Percentiles rank a stretch among this genome's conserved stretches.
Conservation (phyloP, 192 early-diverging fungal genomes). For the Lunasporangiospora selenospora region DNA sequence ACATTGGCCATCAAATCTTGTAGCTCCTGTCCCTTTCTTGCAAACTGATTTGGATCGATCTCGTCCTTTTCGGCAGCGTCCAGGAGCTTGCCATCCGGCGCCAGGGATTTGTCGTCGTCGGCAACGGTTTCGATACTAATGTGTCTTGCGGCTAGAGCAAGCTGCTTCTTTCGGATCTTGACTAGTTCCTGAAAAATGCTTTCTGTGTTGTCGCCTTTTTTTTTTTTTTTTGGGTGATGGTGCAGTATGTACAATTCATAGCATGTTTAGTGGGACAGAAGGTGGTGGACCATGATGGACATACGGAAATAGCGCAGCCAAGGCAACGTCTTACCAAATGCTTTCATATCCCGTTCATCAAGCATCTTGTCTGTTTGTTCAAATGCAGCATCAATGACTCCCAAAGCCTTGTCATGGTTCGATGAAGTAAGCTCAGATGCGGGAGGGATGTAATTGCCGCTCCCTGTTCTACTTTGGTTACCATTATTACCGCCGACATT, state of each 20-base stretch:
- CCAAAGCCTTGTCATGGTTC: constrained; percentile 39
- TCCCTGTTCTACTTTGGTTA: no score
- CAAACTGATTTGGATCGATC: constrained; percentile 34
- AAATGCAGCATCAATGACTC: constrained; percentile 30
- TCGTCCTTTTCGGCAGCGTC: constrained; percentile 47
- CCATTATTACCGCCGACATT: no score
- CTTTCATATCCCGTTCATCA: constrained; percentile 42
- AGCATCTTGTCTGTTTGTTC: constrained; percentile 34
- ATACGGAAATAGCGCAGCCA: no score
- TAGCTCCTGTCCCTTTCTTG: constrained; percentile 36
- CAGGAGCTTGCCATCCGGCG: constrained; percentile 37
- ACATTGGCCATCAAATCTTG: constrained; percentile 45
- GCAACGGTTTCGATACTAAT: constrained; percentile 37
- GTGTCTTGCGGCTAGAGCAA: constrained; percentile 38
- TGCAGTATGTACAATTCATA: no score
- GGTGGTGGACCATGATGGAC: no score
- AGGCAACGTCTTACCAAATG: constrained; percentile 38
- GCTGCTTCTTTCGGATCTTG: constrained; percentile 41
- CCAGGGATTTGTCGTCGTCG: constrained; percentile 42
- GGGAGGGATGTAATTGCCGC: constrained; percentile 38
- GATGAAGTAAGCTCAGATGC: constrained; percentile 37
- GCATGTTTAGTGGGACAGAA: no score
- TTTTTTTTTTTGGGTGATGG: no score
- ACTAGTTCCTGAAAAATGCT: constrained; percentile 46
- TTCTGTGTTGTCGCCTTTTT: constrained; percentile 44